Evolutionary conservation across 2,329 filamentous ascomycete genomes (phyloP).

Genomic region (Pestalotiopsis sp.): DNA sequence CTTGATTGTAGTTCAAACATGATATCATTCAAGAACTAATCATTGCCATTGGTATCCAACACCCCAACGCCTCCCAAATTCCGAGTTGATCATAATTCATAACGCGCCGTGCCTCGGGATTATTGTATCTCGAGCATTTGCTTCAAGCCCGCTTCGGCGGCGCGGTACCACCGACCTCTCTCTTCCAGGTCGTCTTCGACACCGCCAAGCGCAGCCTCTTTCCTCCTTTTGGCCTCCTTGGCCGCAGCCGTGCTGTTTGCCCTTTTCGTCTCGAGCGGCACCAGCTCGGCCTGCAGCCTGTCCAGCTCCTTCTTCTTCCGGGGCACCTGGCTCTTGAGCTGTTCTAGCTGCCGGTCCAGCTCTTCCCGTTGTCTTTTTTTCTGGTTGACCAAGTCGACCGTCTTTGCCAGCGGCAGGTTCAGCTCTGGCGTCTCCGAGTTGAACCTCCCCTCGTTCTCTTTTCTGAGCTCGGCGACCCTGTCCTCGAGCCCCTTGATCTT

Average conservation of each 20-base stretch:
- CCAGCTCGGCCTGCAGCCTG: slow-evolving; percentile 67
- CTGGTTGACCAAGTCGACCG: slow-evolving; percentile 53
- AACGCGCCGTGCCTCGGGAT: neutral
- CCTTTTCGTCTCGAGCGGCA: slow-evolving; percentile 68
- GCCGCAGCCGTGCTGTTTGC: slow-evolving; percentile 67
- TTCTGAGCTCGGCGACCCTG: slow-evolving; percentile 47
- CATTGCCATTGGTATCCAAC: neutral
- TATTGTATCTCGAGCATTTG: slow-evolving; percentile 59
- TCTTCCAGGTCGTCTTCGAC: slow-evolving; percentile 76
- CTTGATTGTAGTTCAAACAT: no score
- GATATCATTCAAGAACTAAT: no score
- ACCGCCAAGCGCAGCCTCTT: slow-evolving; percentile 66
- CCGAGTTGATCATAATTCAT: neutral
- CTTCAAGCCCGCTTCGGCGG: slow-evolving; percentile 65
- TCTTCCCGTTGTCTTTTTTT: slow-evolving; percentile 54
- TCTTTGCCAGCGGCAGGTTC: slow-evolving; percentile 61
- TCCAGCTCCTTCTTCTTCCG: slow-evolving; percentile 70
- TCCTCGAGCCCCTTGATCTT: slow-evolving; percentile 52
- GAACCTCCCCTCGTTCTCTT: slow-evolving; percentile 37
- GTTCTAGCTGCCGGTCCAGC: slow-evolving; percentile 65
- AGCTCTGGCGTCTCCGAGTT: slow-evolving; percentile 45
- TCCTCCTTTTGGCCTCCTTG: slow-evolving; percentile 70
- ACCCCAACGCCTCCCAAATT: neutral
- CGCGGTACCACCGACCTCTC: slow-evolving; percentile 73
- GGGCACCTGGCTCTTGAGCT: slow-evolving; percentile 62